Conservation (phyloP, 2,329 filamentous ascomycete genomes). For the Aspergillus pseudoviridinutans region DNA sequence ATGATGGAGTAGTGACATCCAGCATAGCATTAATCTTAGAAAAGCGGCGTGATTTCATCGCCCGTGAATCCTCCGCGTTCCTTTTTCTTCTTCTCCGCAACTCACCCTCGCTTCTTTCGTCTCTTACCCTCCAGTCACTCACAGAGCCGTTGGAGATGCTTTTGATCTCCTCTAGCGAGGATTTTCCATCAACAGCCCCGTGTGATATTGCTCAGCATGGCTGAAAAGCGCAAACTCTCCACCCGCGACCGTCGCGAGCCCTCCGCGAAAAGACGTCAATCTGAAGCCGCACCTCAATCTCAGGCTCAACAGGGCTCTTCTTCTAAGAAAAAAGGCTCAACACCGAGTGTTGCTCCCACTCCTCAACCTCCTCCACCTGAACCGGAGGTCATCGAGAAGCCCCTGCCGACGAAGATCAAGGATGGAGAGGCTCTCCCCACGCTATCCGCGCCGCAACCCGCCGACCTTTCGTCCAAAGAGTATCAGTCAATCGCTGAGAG, state of each 20-base stretch:
- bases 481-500: slow-evolving; percentile 59
- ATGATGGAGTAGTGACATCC: background rate
- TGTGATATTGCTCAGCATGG: slow-evolving; percentile 22
- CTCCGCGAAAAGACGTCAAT: slow-evolving; percentile 40
- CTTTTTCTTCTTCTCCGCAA: background rate
- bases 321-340: slow-evolving; percentile 34
- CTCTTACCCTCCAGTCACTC: background rate
- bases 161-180: background rate
- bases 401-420: slow-evolving; percentile 50
- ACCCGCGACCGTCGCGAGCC: slow-evolving; percentile 43
- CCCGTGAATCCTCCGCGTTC: background rate
- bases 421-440: slow-evolving; percentile 54
- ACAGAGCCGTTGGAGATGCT: slow-evolving; percentile 3
- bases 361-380: slow-evolving; percentile 26
- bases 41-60: background rate
- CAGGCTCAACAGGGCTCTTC: slow-evolving; percentile 21
- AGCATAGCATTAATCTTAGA: background rate
- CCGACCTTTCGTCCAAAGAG: slow-evolving; percentile 46
- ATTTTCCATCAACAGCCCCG: background rate
- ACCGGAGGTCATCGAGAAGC: slow-evolving; percentile 32
- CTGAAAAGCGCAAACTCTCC: slow-evolving; percentile 42
- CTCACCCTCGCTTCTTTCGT: background rate
- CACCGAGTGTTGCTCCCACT: slow-evolving; percentile 18
- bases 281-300: slow-evolving; percentile 33
- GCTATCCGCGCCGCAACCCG: slow-evolving; percentile 47